Base-by-base conservation (phyloP, 2,329 filamentous ascomycete species). In the Sordariomycetes sp. region DNA sequence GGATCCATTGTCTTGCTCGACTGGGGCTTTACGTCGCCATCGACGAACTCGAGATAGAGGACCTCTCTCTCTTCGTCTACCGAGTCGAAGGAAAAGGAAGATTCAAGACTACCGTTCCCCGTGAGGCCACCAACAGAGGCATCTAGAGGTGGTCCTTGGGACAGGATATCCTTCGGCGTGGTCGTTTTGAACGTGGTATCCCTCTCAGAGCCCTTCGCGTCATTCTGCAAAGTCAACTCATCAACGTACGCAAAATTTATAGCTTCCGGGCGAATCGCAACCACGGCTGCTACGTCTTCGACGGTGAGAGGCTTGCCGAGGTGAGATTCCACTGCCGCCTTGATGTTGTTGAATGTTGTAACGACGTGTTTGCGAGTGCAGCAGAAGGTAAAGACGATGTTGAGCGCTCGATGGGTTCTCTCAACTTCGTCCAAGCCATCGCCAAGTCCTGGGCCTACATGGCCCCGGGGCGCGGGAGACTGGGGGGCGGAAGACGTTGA, bases 321-420 rank as follows among this genome's bases (percentile, higher is more conserved):
- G 67, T 97, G 90, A 0, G 82, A 82, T 70, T 97, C 90, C 1
- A 97, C 93, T 0, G 93, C 83, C 10, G 84, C 81, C 64, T 86
- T 90, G 53, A 99, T 88, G 6, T 88, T 96, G 18, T 94, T 88
- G 63, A 97, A 90, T 0, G 93, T 97, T 0, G 94, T 97, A 0
- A 89, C 86, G 32, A 97, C 79, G 65, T 97, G 89, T 68, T 96
- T 97, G 53, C 94, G 85, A 1, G 93, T 93, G 68, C 86, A 94
- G 74, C 90, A 96, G 68, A 99, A 97, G 0, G 94, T 97, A 65
- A 90, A 96, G 1, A 97, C 90, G 1, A 97, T 74, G 65, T 96
- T 99, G 60, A 99, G 74, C 1, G 94, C 93, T 61, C 85, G 82
- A 69, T 97, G 89, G 0, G 86, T 88, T 68, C 86, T 85, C 28